phyloP scores from a whole-genome alignment of 2,329 filamentous ascomycete species.

The Colletotrichum sp. region DNA sequence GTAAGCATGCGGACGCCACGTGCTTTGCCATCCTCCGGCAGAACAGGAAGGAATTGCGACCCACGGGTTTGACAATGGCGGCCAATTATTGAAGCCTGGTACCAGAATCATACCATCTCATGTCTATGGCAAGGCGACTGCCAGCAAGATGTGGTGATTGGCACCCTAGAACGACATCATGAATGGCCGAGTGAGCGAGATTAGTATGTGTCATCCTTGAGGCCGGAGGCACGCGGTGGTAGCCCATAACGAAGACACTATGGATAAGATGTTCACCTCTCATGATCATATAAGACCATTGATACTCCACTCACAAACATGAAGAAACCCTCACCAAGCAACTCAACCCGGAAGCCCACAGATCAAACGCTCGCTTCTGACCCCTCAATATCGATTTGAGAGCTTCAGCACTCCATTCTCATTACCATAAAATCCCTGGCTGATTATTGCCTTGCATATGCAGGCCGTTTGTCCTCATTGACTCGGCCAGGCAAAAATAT shows the following conservation, averaged over 20 bases:
- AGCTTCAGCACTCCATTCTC: neutral
- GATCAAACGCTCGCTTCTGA: neutral
- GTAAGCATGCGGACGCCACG: constrained; percentile 19
- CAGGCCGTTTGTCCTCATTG: neutral
- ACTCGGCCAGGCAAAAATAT: neutral
- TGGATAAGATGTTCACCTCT: neutral
- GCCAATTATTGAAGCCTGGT: constrained; percentile 25
- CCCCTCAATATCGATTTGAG: neutral
- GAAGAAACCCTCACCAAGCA: neutral
- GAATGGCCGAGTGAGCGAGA: neutral
- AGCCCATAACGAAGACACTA: neutral
- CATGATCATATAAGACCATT: neutral
- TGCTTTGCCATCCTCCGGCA: constrained; percentile 4
- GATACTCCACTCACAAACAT: neutral
- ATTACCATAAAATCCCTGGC: neutral
- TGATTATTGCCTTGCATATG: neutral
- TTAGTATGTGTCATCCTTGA: neutral
- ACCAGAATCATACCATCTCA: constrained; percentile 5
- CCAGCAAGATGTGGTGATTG: constrained; percentile 10
- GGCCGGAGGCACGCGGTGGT: neutral
- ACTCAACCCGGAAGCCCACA: neutral
- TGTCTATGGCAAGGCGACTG: neutral
- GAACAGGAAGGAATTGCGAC: neutral
- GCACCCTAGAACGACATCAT: neutral
- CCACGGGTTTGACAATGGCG: constrained; percentile 27